Conservation (phyloP, 2,329 filamentous ascomycete species). For the Talaromyces sp. region DNA sequence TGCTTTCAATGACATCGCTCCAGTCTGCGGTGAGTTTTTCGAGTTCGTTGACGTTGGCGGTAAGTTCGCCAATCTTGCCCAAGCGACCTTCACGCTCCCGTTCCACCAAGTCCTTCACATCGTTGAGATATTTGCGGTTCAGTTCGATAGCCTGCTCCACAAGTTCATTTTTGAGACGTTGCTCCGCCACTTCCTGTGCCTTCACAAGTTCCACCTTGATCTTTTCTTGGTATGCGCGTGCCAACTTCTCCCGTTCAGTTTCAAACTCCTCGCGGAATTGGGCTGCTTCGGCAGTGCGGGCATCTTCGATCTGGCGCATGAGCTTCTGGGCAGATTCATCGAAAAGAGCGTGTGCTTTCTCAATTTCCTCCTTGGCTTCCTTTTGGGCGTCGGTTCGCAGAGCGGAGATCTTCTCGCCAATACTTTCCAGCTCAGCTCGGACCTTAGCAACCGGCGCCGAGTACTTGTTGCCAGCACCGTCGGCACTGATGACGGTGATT, state of each 20-base stretch:
- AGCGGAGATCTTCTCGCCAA: constrained; percentile 70
- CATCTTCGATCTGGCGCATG: constrained; percentile 77
- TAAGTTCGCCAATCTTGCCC: constrained; percentile 77
- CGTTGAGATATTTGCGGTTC: constrained; percentile 75
- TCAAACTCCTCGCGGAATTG: constrained; percentile 86
- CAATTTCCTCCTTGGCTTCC: constrained; percentile 69
- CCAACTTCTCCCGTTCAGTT: constrained; percentile 74
- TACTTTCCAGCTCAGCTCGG: constrained; percentile 72
- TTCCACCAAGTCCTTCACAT: constrained; percentile 79
- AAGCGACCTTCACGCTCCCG: constrained; percentile 81
- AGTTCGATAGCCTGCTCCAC: constrained; percentile 85
- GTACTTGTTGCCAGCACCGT: constrained; percentile 73
- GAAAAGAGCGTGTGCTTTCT: constrained; percentile 68
- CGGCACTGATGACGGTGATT: constrained; percentile 86
- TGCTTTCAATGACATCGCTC: constrained; percentile 85
- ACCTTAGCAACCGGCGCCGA: constrained; percentile 74
- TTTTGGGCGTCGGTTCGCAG: constrained; percentile 66
- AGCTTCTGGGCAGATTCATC: constrained; percentile 82
- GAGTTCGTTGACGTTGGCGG: constrained; percentile 70
- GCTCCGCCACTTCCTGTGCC: constrained; percentile 73
- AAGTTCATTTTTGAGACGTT: constrained; percentile 77
- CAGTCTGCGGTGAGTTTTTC: constrained; percentile 83
- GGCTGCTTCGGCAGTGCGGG: constrained; percentile 74
- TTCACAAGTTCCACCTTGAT: constrained; percentile 73
- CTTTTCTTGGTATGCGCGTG: constrained; percentile 72